These are phyloP conservation scores for Erucastrum elatum DNA, from an alignment of 345 rosid species.

Conservation along the genomic window DNA sequence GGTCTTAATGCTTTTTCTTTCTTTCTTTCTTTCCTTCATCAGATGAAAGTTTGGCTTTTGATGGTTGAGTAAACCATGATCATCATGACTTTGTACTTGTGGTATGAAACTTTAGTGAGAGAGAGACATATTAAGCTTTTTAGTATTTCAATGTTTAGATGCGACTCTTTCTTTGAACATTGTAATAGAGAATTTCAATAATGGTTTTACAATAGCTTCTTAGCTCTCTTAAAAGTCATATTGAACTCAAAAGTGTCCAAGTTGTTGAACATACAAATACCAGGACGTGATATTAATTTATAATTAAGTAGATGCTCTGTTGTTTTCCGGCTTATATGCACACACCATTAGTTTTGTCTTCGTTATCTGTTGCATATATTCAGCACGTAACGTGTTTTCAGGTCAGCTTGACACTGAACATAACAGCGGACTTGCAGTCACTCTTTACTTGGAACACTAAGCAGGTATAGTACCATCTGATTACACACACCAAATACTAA, in stretches of 20 bases:
- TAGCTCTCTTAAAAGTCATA: background rate
- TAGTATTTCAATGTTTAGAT: background rate
- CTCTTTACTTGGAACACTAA: conserved; percentile 95
- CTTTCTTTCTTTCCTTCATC: background rate
- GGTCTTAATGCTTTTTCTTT: background rate
- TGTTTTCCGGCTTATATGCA: background rate
- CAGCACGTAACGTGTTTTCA: conserved; percentile 34
- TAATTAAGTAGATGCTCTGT: background rate
- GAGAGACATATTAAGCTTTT: background rate
- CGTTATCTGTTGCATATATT: background rate
- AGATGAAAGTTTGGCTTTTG: background rate
- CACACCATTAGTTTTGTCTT: background rate
- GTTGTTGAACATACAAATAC: background rate
- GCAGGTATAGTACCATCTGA: conserved; percentile 52
- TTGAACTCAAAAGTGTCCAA: background rate
- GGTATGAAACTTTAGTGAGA: background rate
- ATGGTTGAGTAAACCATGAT: background rate
- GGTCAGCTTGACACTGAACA: conserved; percentile 91
- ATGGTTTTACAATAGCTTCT: background rate
- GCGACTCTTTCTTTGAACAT: background rate
- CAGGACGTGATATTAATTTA: background rate
- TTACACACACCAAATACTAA: background rate
- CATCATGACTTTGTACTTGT: background rate
- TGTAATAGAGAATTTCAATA: background rate
- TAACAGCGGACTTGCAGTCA: conserved; percentile 86